Base-by-base conservation (phyloP, 768 basidiomycete species). In the Porpolomopsis calyptriformis region DNA sequence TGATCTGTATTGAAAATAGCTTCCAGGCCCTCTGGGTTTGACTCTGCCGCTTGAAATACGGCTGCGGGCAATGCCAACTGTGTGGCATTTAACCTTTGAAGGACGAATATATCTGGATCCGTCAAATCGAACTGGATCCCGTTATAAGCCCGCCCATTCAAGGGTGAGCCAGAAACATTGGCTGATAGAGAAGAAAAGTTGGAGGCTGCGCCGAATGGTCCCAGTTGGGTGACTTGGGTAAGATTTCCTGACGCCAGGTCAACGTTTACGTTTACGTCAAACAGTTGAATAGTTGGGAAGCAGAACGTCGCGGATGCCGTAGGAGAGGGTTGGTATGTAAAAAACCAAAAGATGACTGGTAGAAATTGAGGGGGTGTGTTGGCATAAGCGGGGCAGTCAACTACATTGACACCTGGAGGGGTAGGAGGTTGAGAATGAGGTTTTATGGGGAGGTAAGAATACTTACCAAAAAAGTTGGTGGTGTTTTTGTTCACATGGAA, bases 271-370 rank as follows among this genome's bases (percentile, higher is more conserved):
- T 53, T 60, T 22, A 72, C 72, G 46, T 76, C 71, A 60, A 61
- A 66, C 4, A 76, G 56, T 1, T 68, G 53, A 29, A 77, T 64
- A 2, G 55, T 47, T 1, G 76, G 75, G 22, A 51, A 63, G 57
- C 78, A 78, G 41, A 74, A 62, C 4, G 72, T 70, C 4, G 72
- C 70, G 20, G 72, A 68, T 2, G 71, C 64, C 42, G 49, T 52
- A 1, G 68, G 55, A 22, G 52, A 39, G 12, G 73, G 68, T n/a
- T 59, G 49, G 55, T 65, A 70, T 37, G 63, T 64, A 58, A 77
- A 77, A 56, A 76, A 74, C 78, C 76, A 80, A 55, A 78, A 76
- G 18, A 75, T 62, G 14, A 74, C 64, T 0, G 77, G 76, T 12
- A 59, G 65, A 33, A 74, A 74, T 35, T 70, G 60, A 9, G 58